Evolutionary conservation across 148 eudicot genomes (phyloP).

Genomic region (Spergularia marina): DNA sequence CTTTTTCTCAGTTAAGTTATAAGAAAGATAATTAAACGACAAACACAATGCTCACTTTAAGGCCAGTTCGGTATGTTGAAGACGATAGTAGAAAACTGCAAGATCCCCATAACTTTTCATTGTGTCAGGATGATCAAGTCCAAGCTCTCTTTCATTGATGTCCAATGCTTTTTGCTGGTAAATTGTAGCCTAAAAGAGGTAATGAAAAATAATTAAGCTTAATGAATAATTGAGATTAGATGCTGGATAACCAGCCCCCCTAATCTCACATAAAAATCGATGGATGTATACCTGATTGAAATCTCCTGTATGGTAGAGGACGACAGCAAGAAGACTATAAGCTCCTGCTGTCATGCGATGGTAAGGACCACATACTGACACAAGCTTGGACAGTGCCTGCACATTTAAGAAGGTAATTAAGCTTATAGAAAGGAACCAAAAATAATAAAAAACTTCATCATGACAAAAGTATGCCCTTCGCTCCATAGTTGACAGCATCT

Average conservation of each 20-base stretch:
- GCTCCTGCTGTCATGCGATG: conserved; percentile 99
- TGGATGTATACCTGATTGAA: conserved; percentile 74
- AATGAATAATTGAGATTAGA: background rate
- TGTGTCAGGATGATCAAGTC: conserved; percentile 97
- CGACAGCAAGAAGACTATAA: conserved; percentile 93
- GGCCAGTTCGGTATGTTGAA: conserved; percentile 93
- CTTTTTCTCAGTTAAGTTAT: background rate
- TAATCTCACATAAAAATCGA: background rate
- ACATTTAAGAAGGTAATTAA: conserved; percentile 25
- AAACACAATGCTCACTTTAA: conserved; percentile 55
- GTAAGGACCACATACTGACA: conserved; percentile 89
- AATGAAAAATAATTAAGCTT: background rate
- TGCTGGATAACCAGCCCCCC: background rate
- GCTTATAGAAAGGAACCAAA: conserved; percentile 1
- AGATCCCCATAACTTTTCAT: conserved; percentile 97
- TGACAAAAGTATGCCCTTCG: conserved; percentile 41
- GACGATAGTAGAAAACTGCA: conserved; percentile 94
- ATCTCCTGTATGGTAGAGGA: conserved; percentile 91
- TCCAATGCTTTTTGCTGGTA: conserved; percentile 98
- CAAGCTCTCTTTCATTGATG: conserved; percentile 97
- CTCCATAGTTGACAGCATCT: conserved; percentile 90
- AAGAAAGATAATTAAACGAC: background rate
- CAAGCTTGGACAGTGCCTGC: conserved; percentile 83
- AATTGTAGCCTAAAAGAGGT: conserved; percentile 64
- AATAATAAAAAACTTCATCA: background rate